Base-by-base conservation (phyloP, 768 basidiomycete genomes). In the Lactarius deliciosus region DNA sequence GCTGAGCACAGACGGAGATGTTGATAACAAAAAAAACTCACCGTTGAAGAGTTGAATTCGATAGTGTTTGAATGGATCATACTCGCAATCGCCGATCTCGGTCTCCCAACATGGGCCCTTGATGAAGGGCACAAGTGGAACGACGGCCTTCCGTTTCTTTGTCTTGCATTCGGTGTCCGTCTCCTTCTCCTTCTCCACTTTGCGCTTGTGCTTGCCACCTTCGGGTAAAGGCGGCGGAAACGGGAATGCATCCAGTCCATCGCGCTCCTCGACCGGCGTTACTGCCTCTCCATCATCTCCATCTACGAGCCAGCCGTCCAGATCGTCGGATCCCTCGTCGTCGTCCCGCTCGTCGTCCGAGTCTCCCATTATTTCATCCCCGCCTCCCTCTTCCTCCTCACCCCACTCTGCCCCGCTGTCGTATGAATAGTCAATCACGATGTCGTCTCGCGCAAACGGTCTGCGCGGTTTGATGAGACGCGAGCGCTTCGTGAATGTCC, bases 361-460 rank as follows among this genome's bases (percentile, higher is more conserved):
- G 41, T 78, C 79, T 50, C 80, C 80, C 8, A 89, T 84, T 63
- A 91, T 89, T 58, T 92, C 91, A 59, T 89, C 92, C 13, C 86
- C 91, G 28, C 88, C 92, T 3, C 82, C 85, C 15, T 80, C 82
- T 25, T 87, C 86, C 74, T 95, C 94, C 64, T 90, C 91, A 69
- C 94, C 93, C 97, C 97, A 98, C 71, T 98, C 97, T 71, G 89
- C 94, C 16, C 93, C 96, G 60, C 92, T 95, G 78, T 99, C 96
- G 73, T 96, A 93, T 5, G 85, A 84, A 75, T 98, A 99, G 76
- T 98, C 94, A 62, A 92, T 82, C 15, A 85, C 82, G 1, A 89
- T 79, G 13, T 85, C 80, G 72, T 99, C 97, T 69, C 85, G 85
- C 2, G 83, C 86, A 67, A 96, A 89, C 1, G 97, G 96, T 20